These are phyloP conservation scores for Anisodus tanguticus DNA, from an alignment of 257 asterid genomes.

Conservation along the genomic window DNA sequence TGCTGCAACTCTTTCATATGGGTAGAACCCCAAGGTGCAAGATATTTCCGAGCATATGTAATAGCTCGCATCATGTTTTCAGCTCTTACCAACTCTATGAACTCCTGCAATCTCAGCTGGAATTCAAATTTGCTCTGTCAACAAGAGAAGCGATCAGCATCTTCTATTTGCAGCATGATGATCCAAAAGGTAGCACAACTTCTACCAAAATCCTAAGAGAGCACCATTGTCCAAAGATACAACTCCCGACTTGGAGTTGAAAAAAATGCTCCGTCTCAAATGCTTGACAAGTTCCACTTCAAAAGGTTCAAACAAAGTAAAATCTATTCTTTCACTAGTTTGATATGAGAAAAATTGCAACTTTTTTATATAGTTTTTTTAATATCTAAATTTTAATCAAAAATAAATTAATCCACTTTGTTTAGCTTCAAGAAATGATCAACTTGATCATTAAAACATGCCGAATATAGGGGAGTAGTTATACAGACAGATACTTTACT, in stretches of 20 bases:
- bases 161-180: not conserved
- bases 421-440: not conserved
- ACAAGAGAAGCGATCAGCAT: conserved; percentile 36
- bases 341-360: not conserved
- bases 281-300: not conserved
- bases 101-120: conserved; percentile 95
- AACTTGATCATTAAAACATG: conserved; percentile 22
- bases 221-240: not conserved
- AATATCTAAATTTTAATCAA: not conserved
- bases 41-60: conserved; percentile 82
- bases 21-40: conserved; percentile 93
- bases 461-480: not conserved
- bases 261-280: not conserved
- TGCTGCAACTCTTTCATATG: conserved; percentile 97
- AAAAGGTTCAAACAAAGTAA: too few species aligned
- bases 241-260: not conserved
- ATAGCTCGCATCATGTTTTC: conserved; percentile 78
- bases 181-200: not conserved
- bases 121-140: conserved; percentile 96
- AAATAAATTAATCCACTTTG: not conserved
- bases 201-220: conserved; percentile 1
- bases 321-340: not conserved
- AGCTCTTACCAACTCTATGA: conserved; percentile 86
- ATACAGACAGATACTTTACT: too few species aligned
- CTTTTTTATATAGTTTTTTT: not conserved